Base-by-base conservation (phyloP, 129 eudicot genomes). In the Rutidosis leptorrhynchoides region DNA sequence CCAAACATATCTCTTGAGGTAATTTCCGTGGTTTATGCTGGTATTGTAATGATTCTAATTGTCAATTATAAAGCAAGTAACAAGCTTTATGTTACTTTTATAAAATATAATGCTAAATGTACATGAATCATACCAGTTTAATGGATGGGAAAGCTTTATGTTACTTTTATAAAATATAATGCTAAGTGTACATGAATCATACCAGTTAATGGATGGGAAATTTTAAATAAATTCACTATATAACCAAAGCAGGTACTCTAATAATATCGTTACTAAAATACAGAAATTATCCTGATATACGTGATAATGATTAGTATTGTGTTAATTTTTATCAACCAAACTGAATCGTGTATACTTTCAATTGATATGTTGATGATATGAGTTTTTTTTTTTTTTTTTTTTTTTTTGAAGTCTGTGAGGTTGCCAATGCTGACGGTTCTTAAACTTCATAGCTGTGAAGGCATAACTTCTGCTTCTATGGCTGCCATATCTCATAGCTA, bases 1-100 rank as follows among this genome's bases (percentile, higher is more conserved):
- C 95, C 96, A 23, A 93, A 93, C 81, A 77, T 93, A 65, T 84
- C 96, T 29, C 90, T 93, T 69, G 99, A 93, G 87, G 99, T 89
- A 33, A 30, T 63, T 49, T 51, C 23, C 20, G 56, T 46, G 2
- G 59, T 29, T 74, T 19, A 58, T 30, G 49, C 32, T 40, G 29
- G 45, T 56, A 23, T 22, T 25, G 2, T 46, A 16, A 60, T 43
- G 56, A 22, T 43, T n/a, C 7, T 24, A 24, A 25, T 22, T 29
- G 46, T 67, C 61, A 66, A 12, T 48, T 48, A 46, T 21, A n/a
- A 40, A 52, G 55, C 19, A 40, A 33, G 30, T 67, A 35, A 19
- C 53, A 57, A 42, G 58, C 29, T 69, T 35, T 56, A 35, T 56
- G 8, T 42, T 37, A 6, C 21, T 7, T n/a, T 7, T 69, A 16